Evolutionary conservation across 805 yeast species (phyloP).

Genomic region (Kodamaea laetipori): DNA sequence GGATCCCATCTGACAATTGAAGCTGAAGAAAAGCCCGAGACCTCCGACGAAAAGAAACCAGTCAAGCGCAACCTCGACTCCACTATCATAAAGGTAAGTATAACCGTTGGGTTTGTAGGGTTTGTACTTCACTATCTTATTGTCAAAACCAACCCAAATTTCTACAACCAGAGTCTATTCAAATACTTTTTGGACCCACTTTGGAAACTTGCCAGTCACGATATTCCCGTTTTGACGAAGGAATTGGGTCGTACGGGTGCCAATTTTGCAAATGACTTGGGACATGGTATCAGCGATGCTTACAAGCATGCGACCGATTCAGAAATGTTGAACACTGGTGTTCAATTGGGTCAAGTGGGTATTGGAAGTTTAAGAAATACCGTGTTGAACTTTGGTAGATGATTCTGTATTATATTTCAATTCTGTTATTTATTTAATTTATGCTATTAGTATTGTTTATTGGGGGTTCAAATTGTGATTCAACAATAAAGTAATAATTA

Average conservation of each 20-base stretch:
- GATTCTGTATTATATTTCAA: neutral
- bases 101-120: conserved; percentile 44
- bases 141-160: conserved; percentile 23
- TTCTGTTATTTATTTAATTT: neutral
- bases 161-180: conserved; percentile 9
- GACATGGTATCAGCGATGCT: conserved; percentile 15
- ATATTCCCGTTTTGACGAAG: neutral
- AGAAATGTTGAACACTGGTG: conserved; percentile 21
- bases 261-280: neutral
- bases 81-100: conserved; percentile 33
- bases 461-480: too few relatives aligned
- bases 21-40: conserved; percentile 13
- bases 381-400: conserved; percentile 24
- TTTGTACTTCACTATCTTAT: conserved; percentile 38
- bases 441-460: neutral
- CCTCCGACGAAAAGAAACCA: conserved; percentile 15
- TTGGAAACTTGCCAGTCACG: conserved; percentile 9
- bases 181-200: conserved; percentile 1
- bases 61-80: conserved; percentile 8
- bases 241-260: neutral
- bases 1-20: conserved; percentile 15
- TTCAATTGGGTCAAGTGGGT: conserved; percentile 33
- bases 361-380: conserved; percentile 35
- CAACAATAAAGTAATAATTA: too few relatives aligned
- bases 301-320: conserved; percentile 19